phyloP scores from a whole-genome alignment of 177 flowering plant species.

The Vitis hybrid region DNA sequence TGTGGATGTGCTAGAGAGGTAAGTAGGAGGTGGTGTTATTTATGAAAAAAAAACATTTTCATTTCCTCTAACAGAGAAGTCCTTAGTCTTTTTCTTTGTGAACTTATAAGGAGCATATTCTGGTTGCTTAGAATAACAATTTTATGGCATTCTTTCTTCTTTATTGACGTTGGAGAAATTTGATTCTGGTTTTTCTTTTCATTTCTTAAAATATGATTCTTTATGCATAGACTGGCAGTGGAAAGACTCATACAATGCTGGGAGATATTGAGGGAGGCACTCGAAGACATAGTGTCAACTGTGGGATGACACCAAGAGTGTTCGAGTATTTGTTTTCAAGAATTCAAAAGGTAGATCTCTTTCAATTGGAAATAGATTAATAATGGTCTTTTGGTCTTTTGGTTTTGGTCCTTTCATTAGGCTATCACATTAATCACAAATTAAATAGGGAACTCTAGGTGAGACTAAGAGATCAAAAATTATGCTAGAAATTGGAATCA shows the following conservation, averaged over 20 bases:
- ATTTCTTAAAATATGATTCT: conserved; percentile 1
- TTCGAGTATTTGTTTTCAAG: conserved; percentile 87
- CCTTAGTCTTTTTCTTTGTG: too few species aligned
- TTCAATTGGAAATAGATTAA: too few species aligned
- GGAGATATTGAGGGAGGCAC: conserved; percentile 97
- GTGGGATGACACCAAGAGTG: conserved; percentile 98
- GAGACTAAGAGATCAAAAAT: background rate
- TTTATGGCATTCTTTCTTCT: background rate
- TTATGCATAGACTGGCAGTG: conserved; percentile 87
- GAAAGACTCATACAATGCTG: conserved; percentile 98
- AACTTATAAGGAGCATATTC: background rate
- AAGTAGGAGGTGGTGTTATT: too few species aligned
- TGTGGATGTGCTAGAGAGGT: too few species aligned
- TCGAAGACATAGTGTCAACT: conserved; percentile 86
- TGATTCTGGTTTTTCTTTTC: background rate
- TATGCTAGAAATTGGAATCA: background rate
- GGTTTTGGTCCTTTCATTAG: too few species aligned
- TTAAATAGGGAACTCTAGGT: background rate
- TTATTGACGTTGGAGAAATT: too few species aligned
- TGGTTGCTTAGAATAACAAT: background rate
- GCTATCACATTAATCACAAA: background rate
- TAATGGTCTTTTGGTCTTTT: too few species aligned
- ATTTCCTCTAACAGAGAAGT: too few species aligned
- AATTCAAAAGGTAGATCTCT: conserved; percentile 75
- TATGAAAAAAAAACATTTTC: too few species aligned